phyloP scores from a whole-genome alignment of 2,329 filamentous ascomycete genomes.

The Aspergillus awamori region DNA sequence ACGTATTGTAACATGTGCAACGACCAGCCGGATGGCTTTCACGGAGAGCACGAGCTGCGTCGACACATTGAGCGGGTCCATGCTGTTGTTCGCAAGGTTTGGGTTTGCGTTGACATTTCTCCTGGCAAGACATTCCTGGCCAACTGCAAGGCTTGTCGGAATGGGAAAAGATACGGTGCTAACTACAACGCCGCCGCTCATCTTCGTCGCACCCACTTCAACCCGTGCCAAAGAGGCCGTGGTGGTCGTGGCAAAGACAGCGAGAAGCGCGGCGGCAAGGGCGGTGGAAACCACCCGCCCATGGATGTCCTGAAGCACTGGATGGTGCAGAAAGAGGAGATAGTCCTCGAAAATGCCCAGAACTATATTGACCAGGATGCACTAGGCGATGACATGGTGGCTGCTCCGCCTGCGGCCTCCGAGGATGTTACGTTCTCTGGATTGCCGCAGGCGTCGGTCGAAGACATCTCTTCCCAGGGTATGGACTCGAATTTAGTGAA shows the following conservation, averaged over 20 bases:
- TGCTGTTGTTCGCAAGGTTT: constrained; percentile 59
- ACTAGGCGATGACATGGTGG: constrained; percentile 24
- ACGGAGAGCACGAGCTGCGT: constrained; percentile 80
- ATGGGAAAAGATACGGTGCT: constrained; percentile 78
- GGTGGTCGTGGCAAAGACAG: constrained; percentile 61
- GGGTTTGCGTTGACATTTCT: constrained; percentile 64
- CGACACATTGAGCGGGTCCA: constrained; percentile 72
- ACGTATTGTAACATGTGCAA: constrained; percentile 71
- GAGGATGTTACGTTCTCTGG: constrained; percentile 22
- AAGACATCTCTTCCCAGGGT: constrained; percentile 25
- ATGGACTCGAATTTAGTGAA: constrained; percentile 33
- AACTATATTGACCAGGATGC: constrained; percentile 29
- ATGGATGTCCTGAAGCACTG: constrained; percentile 65
- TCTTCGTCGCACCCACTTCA: constrained; percentile 85
- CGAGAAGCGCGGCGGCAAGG: constrained; percentile 63
- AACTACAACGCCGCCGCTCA: constrained; percentile 97
- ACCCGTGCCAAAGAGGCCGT: constrained; percentile 61
- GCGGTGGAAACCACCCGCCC: constrained; percentile 62
- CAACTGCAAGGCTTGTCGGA: constrained; percentile 81
- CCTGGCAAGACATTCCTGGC: constrained; percentile 66
- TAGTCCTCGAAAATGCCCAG: constrained; percentile 41
- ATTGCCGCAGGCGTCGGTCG: constrained; percentile 19
- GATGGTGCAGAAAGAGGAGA: constrained; percentile 61
- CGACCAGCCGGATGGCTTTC: constrained; percentile 75
- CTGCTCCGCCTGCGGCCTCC: constrained; percentile 8